A percentile compares a stretch with the other conserved stretches of the same genome.
Evolutionary conservation across 176 grass and related monocot species (phyloP).

Genomic region (Chloris gayana): DNA sequence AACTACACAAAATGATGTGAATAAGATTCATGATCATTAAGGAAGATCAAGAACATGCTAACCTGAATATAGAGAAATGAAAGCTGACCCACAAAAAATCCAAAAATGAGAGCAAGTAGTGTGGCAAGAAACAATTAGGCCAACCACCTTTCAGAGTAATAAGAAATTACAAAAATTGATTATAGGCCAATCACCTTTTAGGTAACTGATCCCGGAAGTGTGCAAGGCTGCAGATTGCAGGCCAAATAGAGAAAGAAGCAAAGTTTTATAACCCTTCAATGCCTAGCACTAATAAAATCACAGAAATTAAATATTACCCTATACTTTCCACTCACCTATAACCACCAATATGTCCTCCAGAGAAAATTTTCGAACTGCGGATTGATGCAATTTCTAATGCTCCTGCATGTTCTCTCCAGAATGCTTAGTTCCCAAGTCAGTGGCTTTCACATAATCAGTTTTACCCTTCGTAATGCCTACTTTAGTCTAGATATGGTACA

Average conservation of each 20-base stretch:
- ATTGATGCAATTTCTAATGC: neutral
- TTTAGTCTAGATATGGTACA: neutral
- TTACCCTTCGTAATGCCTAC: too few species aligned
- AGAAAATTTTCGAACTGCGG: neutral
- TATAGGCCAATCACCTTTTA: neutral
- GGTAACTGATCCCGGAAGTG: neutral
- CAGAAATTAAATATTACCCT: neutral
- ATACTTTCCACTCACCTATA: slow-evolving; percentile 14
- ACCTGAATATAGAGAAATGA: slow-evolving; percentile 11
- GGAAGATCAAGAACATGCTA: slow-evolving; percentile 11
- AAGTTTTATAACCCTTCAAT: too few species aligned
- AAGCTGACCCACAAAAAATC: neutral
- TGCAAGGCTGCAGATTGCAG: too few species aligned
- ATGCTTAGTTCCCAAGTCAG: neutral
- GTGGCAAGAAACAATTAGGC: neutral
- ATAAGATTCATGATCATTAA: slow-evolving; percentile 9
- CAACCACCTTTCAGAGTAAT: too few species aligned
- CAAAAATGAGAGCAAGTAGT: neutral
- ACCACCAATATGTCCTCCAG: neutral
- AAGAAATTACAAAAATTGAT: too few species aligned
- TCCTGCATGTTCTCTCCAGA: neutral
- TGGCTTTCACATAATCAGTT: slow-evolving; percentile 15
- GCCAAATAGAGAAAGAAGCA: too few species aligned
- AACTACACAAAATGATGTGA: neutral
- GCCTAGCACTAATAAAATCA: too few species aligned